Evolutionary conservation across 768 basidiomycete genomes (phyloP), one percentile per base, ranked within the genome.

Genomic region (Strobilomyces confusus): DNA sequence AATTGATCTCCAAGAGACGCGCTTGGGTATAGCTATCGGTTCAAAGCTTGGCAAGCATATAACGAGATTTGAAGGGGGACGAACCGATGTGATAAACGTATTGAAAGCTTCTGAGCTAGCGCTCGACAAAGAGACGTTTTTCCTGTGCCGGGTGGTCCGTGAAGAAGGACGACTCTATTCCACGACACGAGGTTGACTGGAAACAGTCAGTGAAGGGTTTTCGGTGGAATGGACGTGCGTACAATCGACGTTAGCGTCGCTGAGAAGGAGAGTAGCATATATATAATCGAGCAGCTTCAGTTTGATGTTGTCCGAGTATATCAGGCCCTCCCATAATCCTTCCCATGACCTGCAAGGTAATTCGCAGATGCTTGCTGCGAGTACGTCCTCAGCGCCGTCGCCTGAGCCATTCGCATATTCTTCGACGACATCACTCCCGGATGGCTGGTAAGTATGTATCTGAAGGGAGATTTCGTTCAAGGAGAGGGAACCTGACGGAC

Each of bases 121-220:
- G 95, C 95, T 38, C 93, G 82, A 66, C 94, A 98, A 2, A 99
- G 76, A 1, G 91, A 93, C 0, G 97, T 98, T 73, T 99, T 98
- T 13, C 97, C 95, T 2, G 97, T 98, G 0, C 97, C 97, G 2
- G 97, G 97, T 22, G 97, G 97, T 0, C 97, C 97, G 66, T 98
- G 95, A 14, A 99, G 75, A 9, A 99, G 74, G 1, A 98, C 89
- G 14, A 99, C 87, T 2, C 95, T 84, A 65, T 98, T 98, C 94
- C 95, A 98, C 0, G 92, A 86, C 12, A 98, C 84, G 34, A 98
- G 77, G 63, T 98, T 95, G 70, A 84, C 89, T 91, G 53, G 3
- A 46, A n/a, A 32, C 37, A 36, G 22, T 63, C 48, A 49, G 51
- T 19, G 44, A 40, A 37, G 44, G 36, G 52, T 54, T 43, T 48